phyloP scores from a whole-genome alignment of 106 monocot species.

The Dendrobium catenatum region DNA sequence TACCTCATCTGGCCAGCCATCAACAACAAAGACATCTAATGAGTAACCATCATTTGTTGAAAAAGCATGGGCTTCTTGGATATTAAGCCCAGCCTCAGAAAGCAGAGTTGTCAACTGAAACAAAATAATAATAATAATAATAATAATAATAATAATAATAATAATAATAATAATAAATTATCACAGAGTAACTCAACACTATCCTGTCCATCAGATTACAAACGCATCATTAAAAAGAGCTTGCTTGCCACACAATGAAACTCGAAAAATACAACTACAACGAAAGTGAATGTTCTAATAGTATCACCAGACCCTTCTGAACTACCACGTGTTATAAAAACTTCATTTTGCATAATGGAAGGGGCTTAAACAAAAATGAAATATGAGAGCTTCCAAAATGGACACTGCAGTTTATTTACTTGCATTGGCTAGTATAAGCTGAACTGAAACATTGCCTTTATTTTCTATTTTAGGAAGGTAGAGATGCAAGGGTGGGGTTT shows the following conservation, averaged over 20 bases:
- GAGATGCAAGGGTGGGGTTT: neutral
- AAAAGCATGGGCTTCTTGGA: conserved; percentile 72
- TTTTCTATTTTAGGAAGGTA: neutral
- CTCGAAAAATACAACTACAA: neutral
- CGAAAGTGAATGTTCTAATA: neutral
- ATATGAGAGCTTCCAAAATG: neutral
- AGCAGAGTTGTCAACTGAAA: conserved; percentile 58
- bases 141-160: neutral
- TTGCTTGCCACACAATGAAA: neutral
- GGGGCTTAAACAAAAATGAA: neutral
- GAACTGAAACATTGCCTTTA: neutral
- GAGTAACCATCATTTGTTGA: conserved; percentile 65
- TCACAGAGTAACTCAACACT: neutral
- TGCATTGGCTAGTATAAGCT: neutral
- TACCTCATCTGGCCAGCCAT: conserved; percentile 64
- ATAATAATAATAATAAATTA: neutral
- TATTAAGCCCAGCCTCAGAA: conserved; percentile 60
- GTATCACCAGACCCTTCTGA: neutral
- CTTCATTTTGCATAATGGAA: neutral
- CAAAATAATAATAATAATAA: conserved; percentile 9
- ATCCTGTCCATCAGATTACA: neutral
- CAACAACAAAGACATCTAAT: conserved; percentile 66
- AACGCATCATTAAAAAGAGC: neutral
- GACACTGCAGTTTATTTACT: neutral
- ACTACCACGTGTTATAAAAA: neutral